These are phyloP conservation scores for Sugiyamaella qingdaonensis DNA, from an alignment of 805 yeast species.

Conservation along the genomic window DNA sequence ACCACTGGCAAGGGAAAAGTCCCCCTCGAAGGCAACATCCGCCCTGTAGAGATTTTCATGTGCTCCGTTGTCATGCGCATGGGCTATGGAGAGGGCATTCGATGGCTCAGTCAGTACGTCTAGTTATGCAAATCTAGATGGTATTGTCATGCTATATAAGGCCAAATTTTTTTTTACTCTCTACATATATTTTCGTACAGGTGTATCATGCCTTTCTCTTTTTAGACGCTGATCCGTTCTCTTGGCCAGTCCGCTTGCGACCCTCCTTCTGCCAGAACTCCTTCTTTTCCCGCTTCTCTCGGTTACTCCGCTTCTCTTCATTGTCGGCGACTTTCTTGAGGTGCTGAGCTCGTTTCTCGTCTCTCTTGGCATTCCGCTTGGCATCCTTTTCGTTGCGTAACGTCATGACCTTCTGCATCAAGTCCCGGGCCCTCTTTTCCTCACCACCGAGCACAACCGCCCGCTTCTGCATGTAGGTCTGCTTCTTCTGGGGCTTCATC, in stretches of 20 bases:
- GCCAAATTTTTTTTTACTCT: neutral
- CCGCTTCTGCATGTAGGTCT: slow-evolving; percentile 79
- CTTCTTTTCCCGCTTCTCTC: slow-evolving; percentile 80
- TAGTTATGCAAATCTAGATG: slow-evolving; percentile 33
- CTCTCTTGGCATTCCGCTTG: slow-evolving; percentile 68
- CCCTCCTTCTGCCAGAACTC: slow-evolving; percentile 42
- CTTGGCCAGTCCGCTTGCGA: neutral
- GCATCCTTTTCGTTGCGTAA: slow-evolving; percentile 80
- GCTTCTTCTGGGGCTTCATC: slow-evolving; percentile 77
- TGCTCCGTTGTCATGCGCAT: slow-evolving; percentile 98
- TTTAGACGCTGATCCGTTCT: neutral
- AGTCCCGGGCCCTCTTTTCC: slow-evolving; percentile 86
- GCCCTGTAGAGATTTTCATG: slow-evolving; percentile 97
- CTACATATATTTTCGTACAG: neutral
- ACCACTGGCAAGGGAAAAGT: slow-evolving; percentile 88
- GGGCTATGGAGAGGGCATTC: slow-evolving; percentile 97
- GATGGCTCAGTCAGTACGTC: slow-evolving; percentile 96
- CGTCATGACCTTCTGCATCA: slow-evolving; percentile 83
- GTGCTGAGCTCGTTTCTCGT: slow-evolving; percentile 68
- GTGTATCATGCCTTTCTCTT: neutral
- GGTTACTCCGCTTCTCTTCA: slow-evolving; percentile 65
- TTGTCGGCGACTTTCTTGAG: slow-evolving; percentile 70
- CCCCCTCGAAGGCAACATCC: slow-evolving; percentile 58
- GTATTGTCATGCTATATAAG: neutral
- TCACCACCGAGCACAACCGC: slow-evolving; percentile 92